Conservation (phyloP, 2,329 filamentous ascomycete genomes). For the Trichoderma polysporum region DNA sequence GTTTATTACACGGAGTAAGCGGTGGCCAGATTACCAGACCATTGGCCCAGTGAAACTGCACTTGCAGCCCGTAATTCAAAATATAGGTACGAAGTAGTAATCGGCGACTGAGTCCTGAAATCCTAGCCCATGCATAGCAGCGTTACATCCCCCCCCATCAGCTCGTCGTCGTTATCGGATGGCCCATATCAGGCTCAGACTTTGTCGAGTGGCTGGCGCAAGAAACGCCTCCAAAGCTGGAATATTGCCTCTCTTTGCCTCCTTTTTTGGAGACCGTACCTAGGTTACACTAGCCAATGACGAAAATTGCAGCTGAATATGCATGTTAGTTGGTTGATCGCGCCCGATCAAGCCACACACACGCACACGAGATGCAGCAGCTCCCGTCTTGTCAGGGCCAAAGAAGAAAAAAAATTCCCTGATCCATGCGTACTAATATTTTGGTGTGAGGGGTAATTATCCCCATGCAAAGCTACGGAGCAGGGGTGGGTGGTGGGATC, state of each 20-base stretch:
- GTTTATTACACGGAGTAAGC: too few relatives aligned
- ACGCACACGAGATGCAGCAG: background rate
- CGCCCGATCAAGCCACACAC: constrained; percentile 10
- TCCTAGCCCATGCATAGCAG: background rate
- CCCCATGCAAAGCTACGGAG: constrained; percentile 11
- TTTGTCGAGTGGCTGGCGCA: constrained; percentile 3
- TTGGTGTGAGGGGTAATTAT: constrained; percentile 9
- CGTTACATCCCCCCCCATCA: background rate
- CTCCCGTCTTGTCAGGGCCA: constrained; percentile 9
- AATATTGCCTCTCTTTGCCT: background rate
- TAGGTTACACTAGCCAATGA: background rate
- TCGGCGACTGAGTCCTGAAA: background rate
- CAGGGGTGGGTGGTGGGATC: too few relatives aligned
- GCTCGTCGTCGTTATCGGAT: background rate
- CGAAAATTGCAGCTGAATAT: constrained; percentile 7
- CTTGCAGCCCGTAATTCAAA: too few relatives aligned
- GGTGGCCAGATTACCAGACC: too few relatives aligned
- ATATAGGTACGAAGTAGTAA: too few relatives aligned
- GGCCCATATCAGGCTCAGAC: background rate
- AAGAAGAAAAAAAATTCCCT: background rate
- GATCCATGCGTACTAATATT: background rate
- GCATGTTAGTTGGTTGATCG: background rate
- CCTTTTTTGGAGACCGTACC: too few relatives aligned
- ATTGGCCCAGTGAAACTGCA: too few relatives aligned
- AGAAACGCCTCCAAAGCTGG: background rate